Percentiles rank a stretch among this genome's conserved stretches.
Evolutionary conservation across 495 filamentous ascomycete species (phyloP).

Genomic region (Podospora bellae-mahoneyi): DNA sequence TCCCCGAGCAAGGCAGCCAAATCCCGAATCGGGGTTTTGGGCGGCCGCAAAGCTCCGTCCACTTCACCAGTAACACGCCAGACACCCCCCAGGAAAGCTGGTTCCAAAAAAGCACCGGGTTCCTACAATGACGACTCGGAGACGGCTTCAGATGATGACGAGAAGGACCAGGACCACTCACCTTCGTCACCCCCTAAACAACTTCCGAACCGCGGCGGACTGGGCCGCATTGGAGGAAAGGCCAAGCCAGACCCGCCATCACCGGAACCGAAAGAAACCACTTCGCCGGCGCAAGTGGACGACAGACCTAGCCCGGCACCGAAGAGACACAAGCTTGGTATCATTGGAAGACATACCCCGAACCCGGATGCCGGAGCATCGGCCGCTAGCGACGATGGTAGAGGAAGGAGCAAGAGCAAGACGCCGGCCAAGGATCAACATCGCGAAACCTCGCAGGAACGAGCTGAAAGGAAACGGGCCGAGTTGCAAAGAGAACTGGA

Average conservation of each 20-base stretch:
- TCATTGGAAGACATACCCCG: conserved; percentile 34
- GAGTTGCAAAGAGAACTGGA: conserved; percentile 65
- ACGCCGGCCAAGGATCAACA: conserved; percentile 16
- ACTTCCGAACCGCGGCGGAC: conserved; percentile 26
- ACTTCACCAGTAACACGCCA: conserved; percentile 19
- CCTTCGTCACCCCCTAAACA: conserved; percentile 22
- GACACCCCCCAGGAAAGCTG: conserved; percentile 13
- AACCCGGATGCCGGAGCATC: conserved; percentile 17
- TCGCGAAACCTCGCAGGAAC: conserved; percentile 50
- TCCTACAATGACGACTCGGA: conserved; percentile 29
- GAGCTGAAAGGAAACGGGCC: conserved; percentile 59
- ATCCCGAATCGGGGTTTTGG: conserved; percentile 29
- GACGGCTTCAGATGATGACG: conserved; percentile 42
- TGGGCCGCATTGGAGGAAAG: conserved; percentile 47
- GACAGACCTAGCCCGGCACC: conserved; percentile 15
- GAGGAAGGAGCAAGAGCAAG: conserved; percentile 25
- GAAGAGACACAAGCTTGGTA: conserved; percentile 33
- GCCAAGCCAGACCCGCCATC: conserved; percentile 11
- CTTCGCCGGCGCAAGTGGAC: conserved; percentile 16
- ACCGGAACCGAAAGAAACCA: conserved; percentile 16
- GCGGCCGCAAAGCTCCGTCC: conserved; percentile 24
- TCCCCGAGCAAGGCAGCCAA: conserved; percentile 8
- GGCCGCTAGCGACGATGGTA: conserved; percentile 14
- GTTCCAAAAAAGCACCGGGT: background rate
- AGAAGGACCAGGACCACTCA: conserved; percentile 12